Evolutionary conservation across 202 grass and related monocot genomes (phyloP).

Genomic region (Panicum hallii): DNA sequence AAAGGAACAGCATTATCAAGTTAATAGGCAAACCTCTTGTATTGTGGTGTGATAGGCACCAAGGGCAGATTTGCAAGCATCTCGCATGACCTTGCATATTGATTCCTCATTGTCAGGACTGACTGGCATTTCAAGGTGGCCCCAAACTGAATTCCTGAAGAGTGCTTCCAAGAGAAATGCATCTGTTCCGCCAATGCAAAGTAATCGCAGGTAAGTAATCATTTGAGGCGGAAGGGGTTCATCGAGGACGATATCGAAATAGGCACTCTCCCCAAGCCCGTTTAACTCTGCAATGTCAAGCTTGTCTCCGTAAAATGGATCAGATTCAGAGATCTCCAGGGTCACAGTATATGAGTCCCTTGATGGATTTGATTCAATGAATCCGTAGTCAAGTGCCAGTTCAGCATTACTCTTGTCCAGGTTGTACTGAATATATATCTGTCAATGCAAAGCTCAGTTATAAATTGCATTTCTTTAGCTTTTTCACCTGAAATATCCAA

Average conservation of each 20-base stretch:
- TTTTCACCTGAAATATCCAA: slow-evolving; percentile 29
- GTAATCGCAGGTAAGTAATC: slow-evolving; percentile 79
- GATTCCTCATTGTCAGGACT: slow-evolving; percentile 91
- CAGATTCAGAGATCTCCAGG: slow-evolving; percentile 84
- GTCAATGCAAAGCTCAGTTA: slow-evolving; percentile 38
- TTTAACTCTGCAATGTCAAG: slow-evolving; percentile 91
- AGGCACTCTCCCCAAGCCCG: slow-evolving; percentile 76
- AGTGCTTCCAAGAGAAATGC: slow-evolving; percentile 94
- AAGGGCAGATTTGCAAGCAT: slow-evolving; percentile 88
- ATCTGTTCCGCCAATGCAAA: slow-evolving; percentile 90
- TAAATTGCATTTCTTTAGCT: slow-evolving; percentile 30
- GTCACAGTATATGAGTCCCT: slow-evolving; percentile 88
- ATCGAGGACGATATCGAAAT: slow-evolving; percentile 79
- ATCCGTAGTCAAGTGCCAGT: slow-evolving; percentile 86
- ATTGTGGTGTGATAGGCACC: slow-evolving; percentile 71
- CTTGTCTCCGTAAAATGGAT: slow-evolving; percentile 95
- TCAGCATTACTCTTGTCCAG: slow-evolving; percentile 90
- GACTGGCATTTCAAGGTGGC: slow-evolving; percentile 85
- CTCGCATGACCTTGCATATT: slow-evolving; percentile 77
- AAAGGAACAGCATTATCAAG: slow-evolving; percentile 24
- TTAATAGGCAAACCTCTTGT: slow-evolving; percentile 68
- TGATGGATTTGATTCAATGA: slow-evolving; percentile 69
- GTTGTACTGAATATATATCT: slow-evolving; percentile 94
- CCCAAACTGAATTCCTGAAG: slow-evolving; percentile 91
- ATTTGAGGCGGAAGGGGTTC: slow-evolving; percentile 74